These are phyloP conservation scores for Talaromyces sp. DNA, from an alignment of 2,329 filamentous ascomycete genomes.

Conservation along the genomic window DNA sequence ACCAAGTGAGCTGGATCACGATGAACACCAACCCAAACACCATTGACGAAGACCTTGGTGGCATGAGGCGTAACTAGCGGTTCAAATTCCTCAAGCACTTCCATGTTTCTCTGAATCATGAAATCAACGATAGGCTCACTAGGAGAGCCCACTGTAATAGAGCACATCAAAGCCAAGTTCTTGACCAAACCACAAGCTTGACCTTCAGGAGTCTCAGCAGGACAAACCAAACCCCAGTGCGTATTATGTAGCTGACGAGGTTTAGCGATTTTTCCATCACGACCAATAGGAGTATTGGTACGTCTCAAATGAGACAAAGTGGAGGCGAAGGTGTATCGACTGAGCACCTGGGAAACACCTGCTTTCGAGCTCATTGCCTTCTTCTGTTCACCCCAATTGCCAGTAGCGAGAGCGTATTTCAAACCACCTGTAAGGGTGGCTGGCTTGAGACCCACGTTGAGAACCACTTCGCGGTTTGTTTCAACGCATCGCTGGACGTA, in stretches of 20 bases:
- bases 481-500: constrained; percentile 93
- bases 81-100: constrained; percentile 93
- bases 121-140: constrained; percentile 89
- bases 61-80: constrained; percentile 80
- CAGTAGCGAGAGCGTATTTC: constrained; percentile 94
- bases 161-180: constrained; percentile 96
- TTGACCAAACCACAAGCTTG: constrained; percentile 98
- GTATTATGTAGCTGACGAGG: constrained; percentile 97
- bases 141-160: constrained; percentile 91
- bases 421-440: constrained; percentile 88
- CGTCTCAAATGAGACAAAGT: constrained; percentile 94
- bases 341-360: constrained; percentile 96
- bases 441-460: constrained; percentile 86
- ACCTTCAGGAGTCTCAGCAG: constrained; percentile 94
- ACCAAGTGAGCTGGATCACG: constrained; percentile 84
- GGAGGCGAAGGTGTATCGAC: constrained; percentile 95
- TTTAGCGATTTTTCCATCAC: constrained; percentile 97
- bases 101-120: constrained; percentile 94
- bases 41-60: constrained; percentile 97
- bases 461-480: constrained; percentile 80
- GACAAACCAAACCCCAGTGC: constrained; percentile 96
- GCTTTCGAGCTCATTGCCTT: constrained; percentile 93
- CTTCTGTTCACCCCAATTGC: constrained; percentile 99
- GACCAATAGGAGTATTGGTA: constrained; percentile 95
- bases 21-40: constrained; percentile 95